phyloP scores from a whole-genome alignment of 441 rosid genomes.

The Populus tomentosa region DNA sequence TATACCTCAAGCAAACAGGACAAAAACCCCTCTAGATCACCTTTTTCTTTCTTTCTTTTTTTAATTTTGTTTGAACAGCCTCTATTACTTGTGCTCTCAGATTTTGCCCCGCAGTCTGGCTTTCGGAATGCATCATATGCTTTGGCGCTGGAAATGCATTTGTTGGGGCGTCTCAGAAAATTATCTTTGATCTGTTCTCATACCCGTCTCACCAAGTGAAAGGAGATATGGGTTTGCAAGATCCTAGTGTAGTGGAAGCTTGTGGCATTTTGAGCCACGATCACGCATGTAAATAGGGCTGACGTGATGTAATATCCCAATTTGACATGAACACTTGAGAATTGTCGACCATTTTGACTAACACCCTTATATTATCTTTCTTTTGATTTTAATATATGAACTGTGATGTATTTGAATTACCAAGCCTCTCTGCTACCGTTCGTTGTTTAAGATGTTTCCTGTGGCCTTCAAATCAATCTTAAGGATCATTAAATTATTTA shows the following conservation, averaged over 20 bases:
- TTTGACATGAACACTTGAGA: not conserved
- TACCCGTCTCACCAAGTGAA: not conserved
- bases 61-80: not conserved
- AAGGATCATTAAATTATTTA: not conserved
- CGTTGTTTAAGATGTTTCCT: not conserved
- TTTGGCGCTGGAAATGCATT: not conserved
- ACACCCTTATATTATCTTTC: not conserved
- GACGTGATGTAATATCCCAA: conserved; percentile 26
- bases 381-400: not conserved
- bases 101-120: not conserved
- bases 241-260: conserved; percentile 34
- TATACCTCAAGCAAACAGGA: not conserved
- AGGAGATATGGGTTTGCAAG: conserved; percentile 18
- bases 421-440: not conserved
- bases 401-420: not conserved
- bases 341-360: not conserved
- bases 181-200: not conserved
- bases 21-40: not conserved
- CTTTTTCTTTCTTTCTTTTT: no score
- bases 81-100: not conserved
- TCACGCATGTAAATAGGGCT: conserved; percentile 32
- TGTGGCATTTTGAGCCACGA: conserved; percentile 26
- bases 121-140: not conserved
- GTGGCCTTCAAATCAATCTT: not conserved
- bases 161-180: not conserved